These are phyloP conservation scores for Deinandra increscens DNA, from an alignment of 129 eudicot genomes.

Conservation along the genomic window DNA sequence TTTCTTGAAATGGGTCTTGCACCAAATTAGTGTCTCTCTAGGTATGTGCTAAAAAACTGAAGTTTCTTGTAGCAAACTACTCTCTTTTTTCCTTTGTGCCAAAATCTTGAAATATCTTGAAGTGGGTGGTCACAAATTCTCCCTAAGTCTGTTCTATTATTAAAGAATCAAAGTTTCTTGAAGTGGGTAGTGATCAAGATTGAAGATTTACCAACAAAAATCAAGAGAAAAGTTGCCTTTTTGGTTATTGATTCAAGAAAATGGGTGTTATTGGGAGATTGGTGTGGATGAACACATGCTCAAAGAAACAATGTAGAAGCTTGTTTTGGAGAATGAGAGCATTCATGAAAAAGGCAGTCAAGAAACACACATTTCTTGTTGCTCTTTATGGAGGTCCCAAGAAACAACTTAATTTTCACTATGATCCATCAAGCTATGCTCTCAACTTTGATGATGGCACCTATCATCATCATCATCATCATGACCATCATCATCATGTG, in stretches of 20 bases:
- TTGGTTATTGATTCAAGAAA: conserved; percentile 10
- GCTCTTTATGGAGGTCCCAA: conserved; percentile 37
- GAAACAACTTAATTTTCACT: conserved; percentile 49
- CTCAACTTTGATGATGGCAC: conserved; percentile 84
- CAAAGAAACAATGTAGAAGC: conserved; percentile 57
- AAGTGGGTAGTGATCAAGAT: conserved; percentile 19
- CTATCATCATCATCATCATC: too few species aligned
- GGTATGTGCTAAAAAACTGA: conserved; percentile 27
- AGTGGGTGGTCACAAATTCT: too few species aligned
- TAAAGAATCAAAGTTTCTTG: conserved; percentile 3
- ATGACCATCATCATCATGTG: too few species aligned
- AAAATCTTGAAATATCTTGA: too few species aligned
- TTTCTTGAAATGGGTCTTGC: conserved; percentile 26
- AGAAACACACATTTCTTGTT: conserved; percentile 32
- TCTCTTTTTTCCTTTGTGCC: background rate
- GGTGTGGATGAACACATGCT: conserved; percentile 36
- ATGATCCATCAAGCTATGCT: conserved; percentile 84
- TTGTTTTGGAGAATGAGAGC: conserved; percentile 52
- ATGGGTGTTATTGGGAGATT: conserved; percentile 41
- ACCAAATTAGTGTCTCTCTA: conserved; percentile 3
- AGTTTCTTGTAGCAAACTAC: conserved; percentile 21
- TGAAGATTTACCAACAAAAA: conserved; percentile 15
- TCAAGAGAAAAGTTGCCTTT: background rate
- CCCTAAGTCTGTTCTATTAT: background rate
- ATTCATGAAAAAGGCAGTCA: conserved; percentile 50